Conservation (phyloP, 2,329 filamentous ascomycete species). For the Acrocalymma vagum region DNA sequence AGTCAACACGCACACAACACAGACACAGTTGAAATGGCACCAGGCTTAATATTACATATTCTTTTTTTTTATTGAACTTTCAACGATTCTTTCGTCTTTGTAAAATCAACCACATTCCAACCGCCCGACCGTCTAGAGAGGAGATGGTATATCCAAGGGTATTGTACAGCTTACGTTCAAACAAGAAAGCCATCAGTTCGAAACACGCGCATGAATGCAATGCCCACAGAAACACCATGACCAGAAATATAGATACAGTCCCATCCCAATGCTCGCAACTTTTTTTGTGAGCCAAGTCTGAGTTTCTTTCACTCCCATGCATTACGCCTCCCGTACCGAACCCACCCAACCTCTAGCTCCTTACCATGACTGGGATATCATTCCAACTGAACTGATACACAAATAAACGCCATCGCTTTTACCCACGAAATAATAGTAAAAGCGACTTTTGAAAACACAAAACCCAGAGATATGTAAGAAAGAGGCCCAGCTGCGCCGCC, state of each 20-base stretch:
- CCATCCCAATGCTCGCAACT: slow-evolving; percentile 8
- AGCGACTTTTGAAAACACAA: slow-evolving; percentile 19
- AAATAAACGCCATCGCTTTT: slow-evolving; percentile 36
- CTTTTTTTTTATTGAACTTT: no score
- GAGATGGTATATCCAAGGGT: slow-evolving; percentile 48
- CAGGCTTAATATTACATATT: no score
- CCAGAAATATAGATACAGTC: slow-evolving; percentile 4
- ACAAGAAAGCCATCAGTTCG: slow-evolving; percentile 6
- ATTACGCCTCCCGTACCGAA: slow-evolving; percentile 10
- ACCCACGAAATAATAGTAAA: slow-evolving; percentile 16
- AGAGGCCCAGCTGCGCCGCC: slow-evolving; percentile 29
- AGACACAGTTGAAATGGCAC: no score
- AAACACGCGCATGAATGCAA: slow-evolving; percentile 19
- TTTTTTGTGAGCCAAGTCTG: slow-evolving; percentile 5
- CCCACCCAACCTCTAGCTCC: slow-evolving; percentile 5
- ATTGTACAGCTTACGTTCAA: slow-evolving; percentile 37
- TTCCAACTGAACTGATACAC: slow-evolving; percentile 4
- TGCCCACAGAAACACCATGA: slow-evolving; percentile 27
- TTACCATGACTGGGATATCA: not conserved
- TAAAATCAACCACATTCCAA: no score
- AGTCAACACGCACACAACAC: no score
- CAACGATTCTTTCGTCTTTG: no score
- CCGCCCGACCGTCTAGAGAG: slow-evolving; percentile 36
- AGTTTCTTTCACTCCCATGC: slow-evolving; percentile 1
- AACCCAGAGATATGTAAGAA: slow-evolving; percentile 9